phyloP scores from a whole-genome alignment of 257 asterid genomes.

The Solanum sejunctum region DNA sequence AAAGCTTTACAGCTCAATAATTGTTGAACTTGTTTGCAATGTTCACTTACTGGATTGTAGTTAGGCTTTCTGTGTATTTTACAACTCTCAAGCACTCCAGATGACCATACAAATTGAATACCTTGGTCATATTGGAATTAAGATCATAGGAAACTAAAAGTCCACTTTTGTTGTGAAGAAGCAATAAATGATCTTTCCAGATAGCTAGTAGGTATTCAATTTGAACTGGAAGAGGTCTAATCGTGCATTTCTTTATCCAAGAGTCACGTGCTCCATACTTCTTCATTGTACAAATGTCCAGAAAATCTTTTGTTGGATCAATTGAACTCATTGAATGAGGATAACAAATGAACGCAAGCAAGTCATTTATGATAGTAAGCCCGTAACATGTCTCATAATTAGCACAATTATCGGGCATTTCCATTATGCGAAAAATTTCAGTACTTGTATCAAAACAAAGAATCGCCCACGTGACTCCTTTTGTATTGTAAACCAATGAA shows the following conservation, averaged over 20 bases:
- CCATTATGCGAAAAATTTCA: not conserved
- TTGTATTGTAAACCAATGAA: not conserved
- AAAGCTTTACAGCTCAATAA: not conserved
- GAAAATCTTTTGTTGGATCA: not conserved
- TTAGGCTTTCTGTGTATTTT: not conserved
- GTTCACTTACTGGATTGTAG: not conserved
- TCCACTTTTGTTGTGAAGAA: not conserved
- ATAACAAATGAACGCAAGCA: not conserved
- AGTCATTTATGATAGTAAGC: too few relatives aligned
- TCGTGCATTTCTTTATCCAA: not conserved
- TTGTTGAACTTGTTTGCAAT: not conserved
- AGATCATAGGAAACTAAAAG: not conserved
- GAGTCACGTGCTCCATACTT: not conserved
- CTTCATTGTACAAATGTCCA: not conserved
- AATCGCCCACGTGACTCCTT: not conserved
- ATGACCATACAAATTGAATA: not conserved
- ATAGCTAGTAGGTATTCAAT: not conserved
- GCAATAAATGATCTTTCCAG: not conserved
- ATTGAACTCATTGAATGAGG: not conserved
- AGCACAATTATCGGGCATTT: not conserved
- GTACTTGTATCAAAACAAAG: not conserved
- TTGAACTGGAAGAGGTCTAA: not conserved
- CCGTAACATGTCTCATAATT: not conserved
- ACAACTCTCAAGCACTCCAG: not conserved
- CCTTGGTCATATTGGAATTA: not conserved